These are phyloP conservation scores for Triticum aestivum DNA, from an alignment of 176 grass and related monocot species.

Conservation along the genomic window IWGSC_CS_RefSeq_v2.1 NC_057795.1:415572685-415573184, in stretches of 20 bases:
- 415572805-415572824: slow-evolving; percentile 50
- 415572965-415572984: slow-evolving; percentile 29
- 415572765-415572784: slow-evolving; percentile 41
- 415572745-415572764: slow-evolving; percentile 52
- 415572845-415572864: slow-evolving; percentile 58
- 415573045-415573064: slow-evolving; percentile 17
- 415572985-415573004: background rate
- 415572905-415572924: slow-evolving; percentile 45
- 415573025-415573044: background rate
- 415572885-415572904: slow-evolving; percentile 33
- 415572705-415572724: slow-evolving; percentile 30
- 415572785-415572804: slow-evolving; percentile 57
- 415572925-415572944: slow-evolving; percentile 31
- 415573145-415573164: background rate
- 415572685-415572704: slow-evolving; percentile 44
- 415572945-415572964: background rate
- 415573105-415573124: background rate
- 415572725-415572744: slow-evolving; percentile 60
- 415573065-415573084: slow-evolving; percentile 16
- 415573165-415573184: background rate
- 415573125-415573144: background rate
- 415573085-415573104: background rate
- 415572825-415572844: slow-evolving; percentile 60
- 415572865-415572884: slow-evolving; percentile 50
- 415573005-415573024: background rate